Evolutionary conservation across 331 rosid species (phyloP).

Genomic region (Pyracantha coccinea): DNA sequence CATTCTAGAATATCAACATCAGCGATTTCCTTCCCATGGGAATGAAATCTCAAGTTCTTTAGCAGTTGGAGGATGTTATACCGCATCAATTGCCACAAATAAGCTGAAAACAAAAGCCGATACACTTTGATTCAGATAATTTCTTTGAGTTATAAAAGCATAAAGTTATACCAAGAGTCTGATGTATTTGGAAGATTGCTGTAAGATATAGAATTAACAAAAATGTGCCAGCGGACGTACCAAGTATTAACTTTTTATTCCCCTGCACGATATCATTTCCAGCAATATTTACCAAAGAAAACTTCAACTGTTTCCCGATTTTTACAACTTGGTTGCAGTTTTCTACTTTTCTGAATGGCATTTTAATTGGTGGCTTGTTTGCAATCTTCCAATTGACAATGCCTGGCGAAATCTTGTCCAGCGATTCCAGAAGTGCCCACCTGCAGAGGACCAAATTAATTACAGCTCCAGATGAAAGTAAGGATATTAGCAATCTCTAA

Average conservation of each 20-base stretch:
- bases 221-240: constrained; percentile 26
- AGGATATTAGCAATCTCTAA: background rate
- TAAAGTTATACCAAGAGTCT: background rate
- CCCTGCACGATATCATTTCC: constrained; percentile 98
- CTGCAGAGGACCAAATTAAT: constrained; percentile 33
- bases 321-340: constrained; percentile 94
- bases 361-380: constrained; percentile 92
- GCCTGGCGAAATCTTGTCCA: constrained; percentile 84
- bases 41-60: constrained; percentile 85
- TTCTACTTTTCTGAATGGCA: constrained; percentile 97
- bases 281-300: constrained; percentile 88
- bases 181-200: background rate
- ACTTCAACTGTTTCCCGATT: constrained; percentile 79
- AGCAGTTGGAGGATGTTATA: constrained; percentile 88
- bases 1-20: constrained; percentile 93
- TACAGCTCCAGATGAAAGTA: background rate
- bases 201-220: background rate
- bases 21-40: constrained; percentile 84
- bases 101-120: constrained; percentile 50
- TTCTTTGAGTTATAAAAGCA: background rate
- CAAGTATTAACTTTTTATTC: constrained; percentile 77
- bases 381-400: constrained; percentile 93
- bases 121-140: constrained; percentile 2
- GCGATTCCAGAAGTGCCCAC: constrained; percentile 84
- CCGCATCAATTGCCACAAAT: constrained; percentile 97